Evolutionary conservation across 805 yeast genomes (phyloP).

Genomic region (Metschnikowia koreensis): DNA sequence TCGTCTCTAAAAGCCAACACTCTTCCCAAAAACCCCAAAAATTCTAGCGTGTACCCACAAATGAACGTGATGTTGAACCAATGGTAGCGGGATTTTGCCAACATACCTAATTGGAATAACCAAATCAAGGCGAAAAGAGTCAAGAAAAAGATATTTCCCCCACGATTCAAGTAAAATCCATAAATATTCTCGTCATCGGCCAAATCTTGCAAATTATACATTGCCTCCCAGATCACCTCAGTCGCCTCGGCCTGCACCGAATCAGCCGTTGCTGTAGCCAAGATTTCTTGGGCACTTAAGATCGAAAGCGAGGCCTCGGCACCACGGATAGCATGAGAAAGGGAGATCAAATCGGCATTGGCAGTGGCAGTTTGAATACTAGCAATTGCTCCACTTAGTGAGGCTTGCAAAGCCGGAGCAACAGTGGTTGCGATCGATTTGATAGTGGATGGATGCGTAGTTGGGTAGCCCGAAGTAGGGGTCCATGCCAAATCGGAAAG

Average conservation of each 20-base stretch:
- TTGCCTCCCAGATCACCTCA: slow-evolving; percentile 31
- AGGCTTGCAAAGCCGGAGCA: slow-evolving; percentile 22
- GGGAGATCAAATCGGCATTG: slow-evolving; percentile 18
- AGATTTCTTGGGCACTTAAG: slow-evolving; percentile 33
- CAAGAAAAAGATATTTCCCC: slow-evolving; percentile 35
- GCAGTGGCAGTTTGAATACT: slow-evolving; percentile 23
- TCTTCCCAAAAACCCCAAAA: slow-evolving; percentile 39
- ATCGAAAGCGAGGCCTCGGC: slow-evolving; percentile 38
- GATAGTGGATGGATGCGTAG: slow-evolving; percentile 29
- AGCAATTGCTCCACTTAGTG: slow-evolving; percentile 13
- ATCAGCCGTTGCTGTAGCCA: slow-evolving; percentile 39
- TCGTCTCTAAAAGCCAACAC: slow-evolving; percentile 28
- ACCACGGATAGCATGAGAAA: slow-evolving; percentile 29
- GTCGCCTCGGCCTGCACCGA: slow-evolving; percentile 29
- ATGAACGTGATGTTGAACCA: slow-evolving; percentile 41
- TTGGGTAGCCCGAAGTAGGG: slow-evolving; percentile 18
- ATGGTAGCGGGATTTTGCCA: slow-evolving; percentile 32
- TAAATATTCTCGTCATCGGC: slow-evolving; percentile 31
- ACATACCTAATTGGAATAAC: slow-evolving; percentile 27
- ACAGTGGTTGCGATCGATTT: slow-evolving; percentile 26
- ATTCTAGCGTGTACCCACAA: slow-evolving; percentile 36
- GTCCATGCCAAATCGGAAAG: slow-evolving; percentile 11
- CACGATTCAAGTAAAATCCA: slow-evolving; percentile 22
- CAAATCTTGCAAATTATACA: slow-evolving; percentile 32
- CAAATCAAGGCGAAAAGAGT: slow-evolving; percentile 27